These are phyloP conservation scores for Aspergillus sp. DNA, from an alignment of 2,329 filamentous ascomycete species.

Conservation along the genomic window DNA sequence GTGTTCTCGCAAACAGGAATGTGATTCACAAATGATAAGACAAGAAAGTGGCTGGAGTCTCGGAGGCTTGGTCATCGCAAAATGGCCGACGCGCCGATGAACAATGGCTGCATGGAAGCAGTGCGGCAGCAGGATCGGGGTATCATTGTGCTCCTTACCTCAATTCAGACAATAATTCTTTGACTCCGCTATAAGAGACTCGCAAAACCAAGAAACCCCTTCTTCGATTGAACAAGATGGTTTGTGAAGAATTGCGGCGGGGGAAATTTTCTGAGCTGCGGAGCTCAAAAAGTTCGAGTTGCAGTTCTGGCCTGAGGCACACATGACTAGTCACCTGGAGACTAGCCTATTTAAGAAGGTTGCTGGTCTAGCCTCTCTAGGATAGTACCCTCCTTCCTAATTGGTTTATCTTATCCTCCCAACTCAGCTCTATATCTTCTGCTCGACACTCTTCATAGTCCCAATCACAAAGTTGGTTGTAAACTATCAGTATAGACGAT, in stretches of 20 bases:
- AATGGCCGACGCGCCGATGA: constrained; percentile 1
- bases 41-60: neutral
- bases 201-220: neutral
- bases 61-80: constrained; percentile 1
- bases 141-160: constrained; percentile 5
- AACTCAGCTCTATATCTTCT: neutral
- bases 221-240: neutral
- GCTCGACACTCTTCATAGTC: neutral
- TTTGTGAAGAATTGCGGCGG: constrained; percentile 9
- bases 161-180: neutral
- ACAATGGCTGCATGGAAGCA: neutral
- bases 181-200: neutral
- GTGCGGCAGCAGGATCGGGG: neutral
- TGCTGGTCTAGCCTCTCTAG: neutral
- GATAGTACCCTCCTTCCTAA: constrained; percentile 1
- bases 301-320: constrained; percentile 13
- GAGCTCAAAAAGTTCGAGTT: constrained; percentile 15
- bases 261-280: constrained; percentile 24
- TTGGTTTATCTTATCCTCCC: neutral
- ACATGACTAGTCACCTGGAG: neutral
- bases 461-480: neutral
- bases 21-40: neutral
- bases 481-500: neutral
- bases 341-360: neutral
- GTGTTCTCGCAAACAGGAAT: neutral